Percentiles rank a stretch among this genome's conserved stretches.
Conservation (phyloP, 768 basidiomycete species). For the Atractiella rhizophila region DNA sequence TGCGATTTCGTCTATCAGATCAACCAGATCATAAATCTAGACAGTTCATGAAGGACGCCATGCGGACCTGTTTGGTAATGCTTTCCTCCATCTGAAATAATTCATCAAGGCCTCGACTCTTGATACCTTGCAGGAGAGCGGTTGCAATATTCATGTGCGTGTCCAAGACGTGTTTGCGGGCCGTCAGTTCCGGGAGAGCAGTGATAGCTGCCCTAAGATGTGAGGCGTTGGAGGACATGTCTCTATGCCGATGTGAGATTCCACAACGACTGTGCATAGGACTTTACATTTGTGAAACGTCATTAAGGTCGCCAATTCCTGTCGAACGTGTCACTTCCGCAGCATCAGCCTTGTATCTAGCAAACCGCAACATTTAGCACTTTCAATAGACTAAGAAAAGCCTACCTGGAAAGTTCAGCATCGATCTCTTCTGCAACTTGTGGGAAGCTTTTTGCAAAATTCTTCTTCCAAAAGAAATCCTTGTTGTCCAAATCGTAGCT, state of each 20-base stretch:
- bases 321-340: constrained; percentile 90
- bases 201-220: constrained; percentile 94
- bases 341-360: constrained; percentile 56
- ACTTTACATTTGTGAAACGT: constrained; percentile 75
- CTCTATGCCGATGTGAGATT: constrained; percentile 27
- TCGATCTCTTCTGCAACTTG: constrained; percentile 97
- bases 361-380: background rate
- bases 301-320: constrained; percentile 82
- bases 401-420: constrained; percentile 56
- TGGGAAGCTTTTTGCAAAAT: constrained; percentile 86
- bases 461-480: constrained; percentile 97
- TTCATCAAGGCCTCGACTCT: constrained; percentile 77
- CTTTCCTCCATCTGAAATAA: constrained; percentile 92
- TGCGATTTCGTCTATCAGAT: constrained; percentile 38
- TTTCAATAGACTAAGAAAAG: background rate
- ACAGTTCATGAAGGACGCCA: too few relatives aligned
- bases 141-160: constrained; percentile 99
- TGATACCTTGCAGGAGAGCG: constrained; percentile 78
- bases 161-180: constrained; percentile 83
- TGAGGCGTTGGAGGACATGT: constrained; percentile 72
- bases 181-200: constrained; percentile 81
- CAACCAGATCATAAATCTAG: too few relatives aligned
- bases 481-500: constrained; percentile 92
- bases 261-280: background rate
- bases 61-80: constrained; percentile 49